These are phyloP conservation scores for Cucurbitaria berberidis DNA, from an alignment of 2,329 filamentous ascomycete species.

Conservation along the genomic window DNA sequence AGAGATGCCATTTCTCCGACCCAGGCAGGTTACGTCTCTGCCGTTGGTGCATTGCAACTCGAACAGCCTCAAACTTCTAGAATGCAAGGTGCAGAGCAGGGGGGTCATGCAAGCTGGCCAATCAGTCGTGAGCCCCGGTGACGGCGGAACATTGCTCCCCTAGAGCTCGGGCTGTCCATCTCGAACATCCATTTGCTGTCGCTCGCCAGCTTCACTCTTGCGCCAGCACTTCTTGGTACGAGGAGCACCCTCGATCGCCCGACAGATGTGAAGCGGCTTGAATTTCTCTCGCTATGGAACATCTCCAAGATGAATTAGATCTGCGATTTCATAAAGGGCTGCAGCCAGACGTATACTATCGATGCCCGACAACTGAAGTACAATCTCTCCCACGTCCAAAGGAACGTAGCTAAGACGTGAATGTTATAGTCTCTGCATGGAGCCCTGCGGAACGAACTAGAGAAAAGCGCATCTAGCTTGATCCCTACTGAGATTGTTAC, in stretches of 20 bases:
- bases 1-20: background rate
- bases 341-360: slow-evolving; percentile 42
- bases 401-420: slow-evolving; percentile 20
- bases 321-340: slow-evolving; percentile 37
- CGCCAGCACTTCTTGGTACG: slow-evolving; percentile 2
- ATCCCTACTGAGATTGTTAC: slow-evolving; percentile 41
- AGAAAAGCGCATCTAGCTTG: slow-evolving; percentile 35
- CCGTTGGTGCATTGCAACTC: background rate
- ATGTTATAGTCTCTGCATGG: slow-evolving; percentile 33
- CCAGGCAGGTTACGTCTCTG: background rate
- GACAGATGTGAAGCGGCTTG: background rate
- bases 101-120: background rate
- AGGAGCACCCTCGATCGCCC: slow-evolving; percentile 6
- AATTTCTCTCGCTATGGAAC: slow-evolving; percentile 27
- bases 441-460: slow-evolving; percentile 37
- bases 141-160: background rate
- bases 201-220: background rate
- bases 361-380: slow-evolving; percentile 38
- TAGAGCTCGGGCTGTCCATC: no score
- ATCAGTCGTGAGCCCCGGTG: background rate
- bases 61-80: background rate
- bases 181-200: background rate
- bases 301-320: slow-evolving; percentile 42
- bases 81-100: background rate
- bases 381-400: slow-evolving; percentile 6